Evolutionary conservation across 345 rosid genomes (phyloP).

Genomic region (Syzygium oleosum): DNA sequence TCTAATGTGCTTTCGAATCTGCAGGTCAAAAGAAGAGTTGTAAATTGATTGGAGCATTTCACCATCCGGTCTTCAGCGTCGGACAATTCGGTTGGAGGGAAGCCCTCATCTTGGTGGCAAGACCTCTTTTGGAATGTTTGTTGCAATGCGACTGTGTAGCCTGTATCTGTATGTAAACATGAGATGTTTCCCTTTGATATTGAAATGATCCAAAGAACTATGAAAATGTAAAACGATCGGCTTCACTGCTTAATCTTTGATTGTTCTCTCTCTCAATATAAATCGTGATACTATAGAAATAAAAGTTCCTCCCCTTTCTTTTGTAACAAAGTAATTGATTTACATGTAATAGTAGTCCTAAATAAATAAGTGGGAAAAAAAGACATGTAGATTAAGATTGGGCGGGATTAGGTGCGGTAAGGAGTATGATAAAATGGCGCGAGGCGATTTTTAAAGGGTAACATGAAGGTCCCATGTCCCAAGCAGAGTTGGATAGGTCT

Average conservation of each 20-base stretch:
- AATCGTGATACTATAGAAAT: not conserved
- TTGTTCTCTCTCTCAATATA: not conserved
- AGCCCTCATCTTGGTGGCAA: not conserved
- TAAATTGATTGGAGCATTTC: not conserved
- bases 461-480: too few species aligned
- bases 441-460: too few species aligned
- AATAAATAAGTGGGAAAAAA: too few species aligned
- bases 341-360: too few species aligned
- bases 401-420: too few species aligned
- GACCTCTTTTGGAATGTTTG: not conserved
- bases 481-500: too few species aligned
- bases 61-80: not conserved
- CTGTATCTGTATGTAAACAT: not conserved
- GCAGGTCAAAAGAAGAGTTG: not conserved
- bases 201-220: not conserved
- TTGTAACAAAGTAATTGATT: too few species aligned
- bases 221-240: not conserved
- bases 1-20: not conserved
- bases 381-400: too few species aligned
- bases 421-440: too few species aligned
- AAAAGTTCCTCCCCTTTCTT: too few species aligned
- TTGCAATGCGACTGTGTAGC: not conserved
- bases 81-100: not conserved
- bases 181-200: not conserved
- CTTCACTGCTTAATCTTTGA: not conserved